A percentile compares a stretch with the other conserved stretches of the same genome.
Conservation (phyloP, 495 filamentous ascomycete species). For the Penicillium psychrofluorescens region DNA sequence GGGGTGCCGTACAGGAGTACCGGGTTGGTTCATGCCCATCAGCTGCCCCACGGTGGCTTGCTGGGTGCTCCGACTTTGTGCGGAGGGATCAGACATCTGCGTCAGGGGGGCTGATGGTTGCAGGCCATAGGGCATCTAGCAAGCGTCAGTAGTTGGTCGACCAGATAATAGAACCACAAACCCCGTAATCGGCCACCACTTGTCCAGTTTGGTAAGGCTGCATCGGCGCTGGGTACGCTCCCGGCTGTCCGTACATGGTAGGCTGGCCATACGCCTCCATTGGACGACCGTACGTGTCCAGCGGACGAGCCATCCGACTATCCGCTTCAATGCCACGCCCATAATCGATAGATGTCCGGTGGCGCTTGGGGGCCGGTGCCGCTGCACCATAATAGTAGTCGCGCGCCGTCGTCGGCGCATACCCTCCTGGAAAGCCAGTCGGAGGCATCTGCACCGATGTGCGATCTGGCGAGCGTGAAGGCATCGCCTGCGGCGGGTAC, state of each 20-base stretch:
- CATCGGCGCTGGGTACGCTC: constrained; percentile 31
- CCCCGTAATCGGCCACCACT: constrained; percentile 36
- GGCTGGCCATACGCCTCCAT: no score
- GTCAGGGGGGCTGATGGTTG: constrained; percentile 26
- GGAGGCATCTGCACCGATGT: constrained; percentile 33
- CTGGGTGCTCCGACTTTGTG: constrained; percentile 28
- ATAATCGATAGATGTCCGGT: constrained; percentile 39
- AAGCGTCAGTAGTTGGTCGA: neutral
- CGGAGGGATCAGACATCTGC: constrained; percentile 32
- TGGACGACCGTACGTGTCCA: constrained; percentile 27
- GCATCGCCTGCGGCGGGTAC: constrained; percentile 22
- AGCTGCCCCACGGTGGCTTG: constrained; percentile 36
- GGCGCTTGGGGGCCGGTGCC: constrained; percentile 28
- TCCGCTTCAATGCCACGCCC: constrained; percentile 32
- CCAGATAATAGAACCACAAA: constrained; percentile 15
- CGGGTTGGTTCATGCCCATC: constrained; percentile 34
- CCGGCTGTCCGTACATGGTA: no score
- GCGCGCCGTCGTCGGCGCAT: constrained; percentile 22
- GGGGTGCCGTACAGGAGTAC: constrained; percentile 38
- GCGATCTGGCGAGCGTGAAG: constrained; percentile 36
- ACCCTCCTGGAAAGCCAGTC: constrained; percentile 23
- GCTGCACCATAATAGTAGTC: constrained; percentile 33
- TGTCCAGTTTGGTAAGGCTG: constrained; percentile 31
- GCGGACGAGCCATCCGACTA: constrained; percentile 30
- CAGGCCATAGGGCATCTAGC: constrained; percentile 30